Conservation (phyloP, 2,329 filamentous ascomycete species). For the Ascochyta lentis region DNA sequence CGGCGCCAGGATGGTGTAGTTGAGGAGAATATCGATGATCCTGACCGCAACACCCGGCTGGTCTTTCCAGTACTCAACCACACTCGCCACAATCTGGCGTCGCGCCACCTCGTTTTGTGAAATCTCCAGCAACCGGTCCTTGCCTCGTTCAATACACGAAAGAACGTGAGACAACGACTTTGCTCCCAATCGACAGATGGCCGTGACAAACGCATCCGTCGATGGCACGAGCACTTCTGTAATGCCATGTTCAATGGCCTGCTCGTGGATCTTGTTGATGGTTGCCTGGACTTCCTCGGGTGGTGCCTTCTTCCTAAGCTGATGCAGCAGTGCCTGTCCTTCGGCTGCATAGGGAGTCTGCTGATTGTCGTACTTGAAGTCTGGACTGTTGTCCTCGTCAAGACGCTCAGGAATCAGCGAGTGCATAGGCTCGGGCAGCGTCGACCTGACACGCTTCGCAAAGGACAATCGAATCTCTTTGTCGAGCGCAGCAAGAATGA, state of each 20-base stretch:
- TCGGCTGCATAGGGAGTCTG: constrained; percentile 83
- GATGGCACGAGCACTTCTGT: constrained; percentile 80
- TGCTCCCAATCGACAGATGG: constrained; percentile 89
- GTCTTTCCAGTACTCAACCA: constrained; percentile 91
- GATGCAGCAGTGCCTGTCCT: constrained; percentile 78
- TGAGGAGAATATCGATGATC: constrained; percentile 95
- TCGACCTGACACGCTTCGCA: constrained; percentile 93
- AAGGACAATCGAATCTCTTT: constrained; percentile 98
- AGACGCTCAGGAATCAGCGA: constrained; percentile 82
- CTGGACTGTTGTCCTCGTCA: constrained; percentile 91
- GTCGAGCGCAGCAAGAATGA: constrained; percentile 88
- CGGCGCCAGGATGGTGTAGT: constrained; percentile 93
- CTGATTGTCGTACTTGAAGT: constrained; percentile 86
- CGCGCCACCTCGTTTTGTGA: constrained; percentile 76
- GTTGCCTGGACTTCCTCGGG: constrained; percentile 86
- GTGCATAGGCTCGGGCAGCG: constrained; percentile 83
- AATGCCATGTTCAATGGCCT: constrained; percentile 72
- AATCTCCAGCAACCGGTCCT: constrained; percentile 82
- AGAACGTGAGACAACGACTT: constrained; percentile 97
- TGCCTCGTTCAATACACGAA: constrained; percentile 93
- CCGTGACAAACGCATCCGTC: constrained; percentile 91
- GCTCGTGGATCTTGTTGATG: constrained; percentile 80
- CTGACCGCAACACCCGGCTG: constrained; percentile 91
- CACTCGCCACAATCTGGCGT: constrained; percentile 86
- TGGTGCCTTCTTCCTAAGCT: constrained; percentile 82